Evolutionary conservation across 225 moss, liverwort and hornwort genomes (phyloP), one percentile per base, ranked within the genome.

Genomic region (Marchantia paleacea): DNA sequence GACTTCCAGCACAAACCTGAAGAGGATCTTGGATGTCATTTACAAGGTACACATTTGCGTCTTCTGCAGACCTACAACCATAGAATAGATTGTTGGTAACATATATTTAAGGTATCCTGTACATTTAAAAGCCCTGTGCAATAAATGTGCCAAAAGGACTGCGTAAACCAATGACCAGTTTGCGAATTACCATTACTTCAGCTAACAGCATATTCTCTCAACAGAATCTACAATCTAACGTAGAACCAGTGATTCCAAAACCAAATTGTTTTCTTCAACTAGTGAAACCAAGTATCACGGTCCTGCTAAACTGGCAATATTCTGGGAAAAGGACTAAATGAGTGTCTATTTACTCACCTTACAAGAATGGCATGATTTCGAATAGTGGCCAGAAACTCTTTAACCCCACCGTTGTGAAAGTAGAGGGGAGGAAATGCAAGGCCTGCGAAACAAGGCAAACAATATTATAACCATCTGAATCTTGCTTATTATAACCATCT

Each of bases 21-120:
- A 99, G 89, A 29, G 95, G 99, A 82, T 99, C 99, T 84, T 99
- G 90, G 68, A 92, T 84, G 82, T 99, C 95, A 84, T 99, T 99
- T 70, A 99, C 94, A 60, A 99, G 91, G 77, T 92, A 99, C n/a
- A 99, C 94, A 85, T 99, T 99, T 77, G 99, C 73, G 76, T 99
- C 95, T 71, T 99, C 99, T 47, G 91, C 87, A 70, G 95, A 95
- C 82, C 99, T 99, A 88, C 88, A 86, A 52, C 29, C 55, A 61
- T 11, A 75, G 25, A 57, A 55, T 16, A 55, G 30, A 22, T 11
- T 28, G 15, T 79, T 53, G 11, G 14, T 52, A 39, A 39, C 39
- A 39, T 39, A 2, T 39, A 39, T 2, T 39, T 39, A 39, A 39
- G 39, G 39, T 39, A 39, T 39, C 39, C 39, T 39, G 3, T 39